phyloP scores from a whole-genome alignment of 805 yeast genomes.

The Suhomyces sp. region DNA sequence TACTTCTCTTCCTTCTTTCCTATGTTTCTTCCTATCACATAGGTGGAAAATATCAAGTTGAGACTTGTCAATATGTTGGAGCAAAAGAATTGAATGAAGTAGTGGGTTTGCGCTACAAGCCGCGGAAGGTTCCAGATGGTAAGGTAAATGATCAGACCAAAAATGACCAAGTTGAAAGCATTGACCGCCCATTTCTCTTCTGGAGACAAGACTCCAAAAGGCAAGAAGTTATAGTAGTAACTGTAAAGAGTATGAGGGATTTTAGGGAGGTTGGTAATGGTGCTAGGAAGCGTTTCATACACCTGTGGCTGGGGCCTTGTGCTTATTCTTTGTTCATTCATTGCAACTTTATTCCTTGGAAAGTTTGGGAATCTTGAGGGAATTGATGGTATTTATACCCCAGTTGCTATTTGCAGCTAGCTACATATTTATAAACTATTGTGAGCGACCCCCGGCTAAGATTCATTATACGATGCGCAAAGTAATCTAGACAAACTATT shows the following conservation, averaged over 20 bases:
- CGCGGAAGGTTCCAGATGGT: slow-evolving; percentile 2
- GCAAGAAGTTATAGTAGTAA: slow-evolving; percentile 24
- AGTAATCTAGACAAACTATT: background rate
- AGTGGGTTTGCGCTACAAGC: slow-evolving; percentile 3
- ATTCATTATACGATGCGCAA: background rate
- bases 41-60: slow-evolving; percentile 6
- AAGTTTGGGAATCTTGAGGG: background rate
- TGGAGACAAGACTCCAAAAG: slow-evolving; percentile 26
- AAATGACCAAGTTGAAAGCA: background rate
- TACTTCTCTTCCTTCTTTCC: background rate
- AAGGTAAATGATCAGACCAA: background rate
- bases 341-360: background rate
- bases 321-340: background rate
- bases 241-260: slow-evolving; percentile 18
- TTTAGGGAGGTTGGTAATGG: slow-evolving; percentile 20
- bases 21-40: slow-evolving; percentile 5
- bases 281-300: background rate
- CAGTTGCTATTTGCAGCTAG: background rate
- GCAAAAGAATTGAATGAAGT: slow-evolving; percentile 15
- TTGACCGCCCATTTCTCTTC: background rate
- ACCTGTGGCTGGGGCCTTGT: background rate
- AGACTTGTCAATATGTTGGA: slow-evolving; percentile 16
- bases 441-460: background rate
- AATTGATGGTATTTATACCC: background rate
- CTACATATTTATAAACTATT: background rate